phyloP scores from a whole-genome alignment of 805 yeast species.

The Debaryomyces hansenii region DNA sequence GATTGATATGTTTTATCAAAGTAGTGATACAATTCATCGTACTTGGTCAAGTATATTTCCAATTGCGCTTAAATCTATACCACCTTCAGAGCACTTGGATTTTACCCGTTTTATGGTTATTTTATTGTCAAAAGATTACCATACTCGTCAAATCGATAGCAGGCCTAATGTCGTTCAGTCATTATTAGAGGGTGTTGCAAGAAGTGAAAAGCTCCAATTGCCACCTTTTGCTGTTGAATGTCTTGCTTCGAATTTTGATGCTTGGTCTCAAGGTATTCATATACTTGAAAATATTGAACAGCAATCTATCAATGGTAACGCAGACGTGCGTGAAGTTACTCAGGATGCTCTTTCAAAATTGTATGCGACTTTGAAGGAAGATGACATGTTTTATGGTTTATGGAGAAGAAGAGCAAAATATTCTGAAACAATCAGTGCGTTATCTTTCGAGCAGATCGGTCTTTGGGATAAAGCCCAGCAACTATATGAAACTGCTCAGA shows the following conservation, averaged over 20 bases:
- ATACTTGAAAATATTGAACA: slow-evolving; percentile 72
- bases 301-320: slow-evolving; percentile 61
- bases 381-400: slow-evolving; percentile 94
- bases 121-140: slow-evolving; percentile 85
- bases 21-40: slow-evolving; percentile 72
- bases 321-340: slow-evolving; percentile 77
- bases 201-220: slow-evolving; percentile 68
- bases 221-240: slow-evolving; percentile 95
- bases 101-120: slow-evolving; percentile 80
- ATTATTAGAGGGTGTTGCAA: slow-evolving; percentile 77
- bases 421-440: slow-evolving; percentile 86
- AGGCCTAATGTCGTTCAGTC: slow-evolving; percentile 87
- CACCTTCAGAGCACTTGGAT: slow-evolving; percentile 78
- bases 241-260: slow-evolving; percentile 79
- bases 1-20: slow-evolving; percentile 77
- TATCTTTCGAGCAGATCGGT: slow-evolving; percentile 93
- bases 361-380: slow-evolving; percentile 86
- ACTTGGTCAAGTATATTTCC: slow-evolving; percentile 89
- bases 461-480: slow-evolving; percentile 93
- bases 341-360: slow-evolving; percentile 89
- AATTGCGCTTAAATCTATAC: slow-evolving; percentile 68
- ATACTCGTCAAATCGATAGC: slow-evolving; percentile 82
- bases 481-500: slow-evolving; percentile 93
- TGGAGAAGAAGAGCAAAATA: slow-evolving; percentile 98
- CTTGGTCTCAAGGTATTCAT: slow-evolving; percentile 88